Evolutionary conservation across 2,329 filamentous ascomycete genomes (phyloP), one percentile per base, ranked within the genome.

Genomic region (Penicillium sp.): DNA sequence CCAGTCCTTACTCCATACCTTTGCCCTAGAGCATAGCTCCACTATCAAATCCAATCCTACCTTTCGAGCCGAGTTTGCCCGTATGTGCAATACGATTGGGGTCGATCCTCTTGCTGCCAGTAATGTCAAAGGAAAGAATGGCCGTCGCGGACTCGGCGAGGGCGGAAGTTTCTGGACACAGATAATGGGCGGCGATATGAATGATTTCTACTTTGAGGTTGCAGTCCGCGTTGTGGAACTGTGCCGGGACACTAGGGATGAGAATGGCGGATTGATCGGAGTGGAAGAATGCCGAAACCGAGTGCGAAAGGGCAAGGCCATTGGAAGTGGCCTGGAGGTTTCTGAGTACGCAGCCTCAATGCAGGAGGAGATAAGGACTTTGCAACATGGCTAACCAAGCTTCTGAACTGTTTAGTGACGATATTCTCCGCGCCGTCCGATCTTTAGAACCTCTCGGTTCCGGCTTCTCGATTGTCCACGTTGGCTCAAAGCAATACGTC

Each of bases 191-290:
- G 87, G 90, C 60, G 92, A 88, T 69, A 93, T 99, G 67, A 96
- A 97, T 73, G 95, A 99, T 76, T 99, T 99, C 73, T 99, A 98
- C 79, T 98, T 98, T 76, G 94, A 96, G 80, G 86, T 99, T 47
- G 95, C 92, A 1, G 94, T 98, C n/a, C 85, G 91, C 51, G 90
- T 98, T 0, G 95, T 99, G 6, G 94, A 98, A 76, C 87, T 97
- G 7, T 99, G 95, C 73, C 84, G 92, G 6, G 87, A 89, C 54
- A 97, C 92, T 46, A 83, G 95, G 54, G 86, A 85, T 4, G 94
- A 97, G 77, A 99, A 99, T 73, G 95, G 95, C 6, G 95, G 95
- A 0, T 81, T 99, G 69, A 91, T 99, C 54, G 90, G 90, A 11
- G 84, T 98, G 18, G 81, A 85, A 46, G 94, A 98, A 76, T 87